Evolutionary conservation across 345 rosid species (phyloP), one percentile per base, ranked within the genome.

Genomic region (Gossypium ekmanianum): DNA sequence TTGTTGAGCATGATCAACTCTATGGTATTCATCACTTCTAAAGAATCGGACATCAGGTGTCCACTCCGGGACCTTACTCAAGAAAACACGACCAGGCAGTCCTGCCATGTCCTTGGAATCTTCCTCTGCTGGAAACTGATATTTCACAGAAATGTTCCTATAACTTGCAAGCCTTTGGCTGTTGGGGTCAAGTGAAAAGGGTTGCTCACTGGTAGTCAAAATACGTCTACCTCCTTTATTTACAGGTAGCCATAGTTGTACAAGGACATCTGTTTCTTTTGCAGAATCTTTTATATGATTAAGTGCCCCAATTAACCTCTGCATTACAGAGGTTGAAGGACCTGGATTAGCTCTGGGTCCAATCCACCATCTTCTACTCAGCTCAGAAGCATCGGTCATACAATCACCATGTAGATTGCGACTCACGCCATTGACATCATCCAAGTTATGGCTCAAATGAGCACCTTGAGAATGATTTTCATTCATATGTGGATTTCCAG

Each of bases 11-110:
- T 94, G 87, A 61, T 67, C 77, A 18, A 92, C 84, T 70, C 97
- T 85, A 1, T 79, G 87, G 82, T 92, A 94, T 77, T 94, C 98
- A 12, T 94, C 97, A 14, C 91, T 90, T 83, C 78, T 87, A 74
- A 92, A 94, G 81, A 92, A 92, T 43, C 92, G 84, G 76, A 91
- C 97, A 86, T 94, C 97, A 48, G 97, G 97, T 59, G 94, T 92
- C 97, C 97, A 94, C 81, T 94, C 98, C 51, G 97, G 97, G 74
- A 90, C 85, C 84, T 90, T 89, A 70, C 85, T 85, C 82, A 92
- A 75, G 87, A 87, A 92, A 68, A 94, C 98, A 41, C 97, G 86
- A 29, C 97, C 90, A 50, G 98, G 97, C 81, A 92, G 62, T 71
- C 98, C 98, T 71, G 79, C 75, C 55, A 75, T 26, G 18, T 87